Evolutionary conservation across 176 grass and related monocot genomes (phyloP), one percentile per base, ranked within the genome.

Genomic region (Oryza brachyantha): DNA sequence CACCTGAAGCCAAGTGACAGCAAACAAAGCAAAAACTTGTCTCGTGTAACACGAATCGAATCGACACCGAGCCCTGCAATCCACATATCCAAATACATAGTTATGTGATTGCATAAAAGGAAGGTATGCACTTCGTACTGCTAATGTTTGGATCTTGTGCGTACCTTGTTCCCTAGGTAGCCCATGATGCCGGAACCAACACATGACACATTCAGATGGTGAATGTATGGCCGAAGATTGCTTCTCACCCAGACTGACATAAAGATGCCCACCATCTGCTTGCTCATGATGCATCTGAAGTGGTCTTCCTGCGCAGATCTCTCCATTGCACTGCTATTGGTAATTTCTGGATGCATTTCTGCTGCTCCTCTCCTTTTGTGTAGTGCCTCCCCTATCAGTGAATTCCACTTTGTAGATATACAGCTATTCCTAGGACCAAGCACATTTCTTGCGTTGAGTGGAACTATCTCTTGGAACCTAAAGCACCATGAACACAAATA

Each of bases 201-300:
- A 62, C 85, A 93, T 29, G 92, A 95, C 34, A 91, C 90, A 72
- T 83, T 79, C 9, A 87, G 78, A 79, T 91, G 75, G 50, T 76
- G 79, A 76, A 99, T 63, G 66, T 83, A 73, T 42, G 80, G 65
- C 70, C 72, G 70, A 64, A 99, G 92, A 76, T 89, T 87, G 55
- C 80, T 77, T 64, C 88, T 93, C 22, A 71, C 84, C 96, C 96
- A 99, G 19, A 99, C 81, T 4, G 88, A 90, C 26, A 72, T 54
- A 60, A 93, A 86, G 74, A 99, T 95, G 55, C 96, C 96, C n/a
- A 95, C 92, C 96, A 99, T 99, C 83, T 99, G 96, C 86, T 99
- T 91, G 81, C 88, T 93, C 67, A 84, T 85, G 65, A 95, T 89
- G 84, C 92, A 99, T 75, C 75, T 93, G 45, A 90, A 95, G 36